Base-by-base conservation (phyloP, 1,284 basidiomycete species). In the Xerocomus tenax region DNA sequence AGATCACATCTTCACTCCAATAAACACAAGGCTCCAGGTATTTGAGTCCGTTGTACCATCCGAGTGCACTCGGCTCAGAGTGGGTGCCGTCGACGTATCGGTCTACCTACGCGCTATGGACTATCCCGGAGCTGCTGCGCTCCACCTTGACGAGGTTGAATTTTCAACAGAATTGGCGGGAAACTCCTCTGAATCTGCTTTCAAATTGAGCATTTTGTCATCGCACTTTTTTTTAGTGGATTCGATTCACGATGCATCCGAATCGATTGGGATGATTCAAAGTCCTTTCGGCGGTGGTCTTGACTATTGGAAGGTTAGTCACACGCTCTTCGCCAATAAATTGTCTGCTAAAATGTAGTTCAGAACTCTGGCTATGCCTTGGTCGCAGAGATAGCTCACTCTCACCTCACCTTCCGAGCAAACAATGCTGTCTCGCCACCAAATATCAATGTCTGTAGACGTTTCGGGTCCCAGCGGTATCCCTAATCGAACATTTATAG, bases 41-140 rank as follows among this genome's bases (percentile, higher is more conserved):
- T 98, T 98, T 63, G 93, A 96, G 64, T 80, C 91, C 41, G 91
- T 97, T 12, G 82, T 92, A 18, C 95, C 95, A 0, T 93, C 81
- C 54, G 94, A 98, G 64, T 72, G 88, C 28, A 96, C 92, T 1
- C 72, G 75, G 5, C 70, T 98, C 25, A 71, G 73, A 6, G 53
- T 93, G 16, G 77, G 75, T 48, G 57, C 91, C n/a, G 56, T 72
- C n/a, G 84, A 92, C 57, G 78, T 80, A 7, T 87, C 88, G 0
- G 58, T 87, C 19, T 80, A 82, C 44, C 55, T 79, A 2, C 70
- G 79, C n/a, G 77, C 83, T 0, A 77, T 78, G 3, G 75, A 63
- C 0, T 69, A 84, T 58, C 71, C 76, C 1, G 89, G 90, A 13
- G 79, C 81, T 0, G 53, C 87, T 6, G 77, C 87, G 2, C 50